Evolutionary conservation across 495 filamentous ascomycete species (phyloP), one percentile per base, ranked within the genome.

Genomic region (Sabuloglossum arenarium): DNA sequence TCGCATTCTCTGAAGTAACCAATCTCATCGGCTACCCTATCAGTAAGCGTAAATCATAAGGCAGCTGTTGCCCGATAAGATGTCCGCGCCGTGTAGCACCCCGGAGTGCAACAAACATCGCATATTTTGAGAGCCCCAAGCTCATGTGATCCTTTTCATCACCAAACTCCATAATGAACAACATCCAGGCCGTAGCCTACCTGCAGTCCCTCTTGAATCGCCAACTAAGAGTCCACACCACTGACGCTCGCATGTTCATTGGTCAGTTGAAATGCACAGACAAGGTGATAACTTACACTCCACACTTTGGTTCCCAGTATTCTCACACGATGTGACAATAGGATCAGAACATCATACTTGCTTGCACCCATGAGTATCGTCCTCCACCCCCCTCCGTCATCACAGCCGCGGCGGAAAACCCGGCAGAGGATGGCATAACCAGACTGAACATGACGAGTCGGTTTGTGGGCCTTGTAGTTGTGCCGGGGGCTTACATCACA

Each of bases 181-280:
- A 57, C 30, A 29, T 56, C n/a, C n/a, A 57, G 27, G 57, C 57
- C 3, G 32, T 47, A 34, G 6, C 52, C 16, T 59, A 23, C 37
- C 57, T 59, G 6, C 50, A 54, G 52, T 32, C 57, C 30, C 73
- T 84, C 56, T 67, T 88, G 30, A 79, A 77, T 68, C 79, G 78
- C 62, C 80, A 73, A 51, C 69, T 98, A 39, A 83, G 89, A 58
- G 71, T 97, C 53, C 79, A 86, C 61, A 85, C 83, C 27, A 85
- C 81, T 4, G 91, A 97, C 66, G 75, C 71, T 27, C 85, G 91
- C 43, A 83, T 95, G 71, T 98, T 97, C 67, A 73, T 86, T 37
- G 91, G 91, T 32, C 71, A 77, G 57, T 85, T 98, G 70, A 96
- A 90, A 68, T 97, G 93, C 68, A 94, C 88, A 23, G 91, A 98